Base-by-base conservation (phyloP, 2,329 filamentous ascomycete species). In the Talaromyces rugulosus region DNA sequence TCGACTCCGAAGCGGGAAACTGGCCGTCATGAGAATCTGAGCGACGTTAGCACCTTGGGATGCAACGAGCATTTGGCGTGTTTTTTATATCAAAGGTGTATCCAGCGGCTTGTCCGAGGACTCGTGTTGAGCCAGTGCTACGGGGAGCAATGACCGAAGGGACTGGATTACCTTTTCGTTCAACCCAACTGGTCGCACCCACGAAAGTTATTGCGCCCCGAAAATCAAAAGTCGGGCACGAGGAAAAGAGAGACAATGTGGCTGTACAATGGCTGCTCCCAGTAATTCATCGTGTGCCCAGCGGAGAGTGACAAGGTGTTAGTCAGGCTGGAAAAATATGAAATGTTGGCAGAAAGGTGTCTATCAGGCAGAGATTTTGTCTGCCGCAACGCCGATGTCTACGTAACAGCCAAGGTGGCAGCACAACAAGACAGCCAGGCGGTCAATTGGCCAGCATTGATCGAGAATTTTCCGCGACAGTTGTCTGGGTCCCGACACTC, bases 271-370 rank as follows among this genome's bases (percentile, higher is more conserved):
- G 62, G 61, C 44, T 66, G 63, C 60, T 34, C 66, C 55, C 66
- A 62, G 66, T 40, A 67, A 70, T 71, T 71, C 74, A 77, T 77
- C 55, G 70, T 75, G 74, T 68, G 72, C 67, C 47, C 68, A 64
- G 67, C 51, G 62, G 63, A 59, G 67, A 62, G 18, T 36, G 58
- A 59, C 65, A 67, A 67, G 67, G 63, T 64, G 66, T 67, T 64
- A 47, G 56, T 53, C 44, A 62, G 57, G 56, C 61, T 56, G 42
- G 42, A 51, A 59, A 58, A 44, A 57, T 66, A 68, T 64, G 64
- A 66, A 68, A 64, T 62, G 64, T 66, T 67, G 65, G 66, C 66
- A 67, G 64, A 23, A 57, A 53, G n/a, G 54, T 56, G 54, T 53
- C 50, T 56, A 62, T 62, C 61, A 62, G 61, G 61, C 61, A 59